phyloP scores from a whole-genome alignment of 768 basidiomycete genomes.

The Russula virescens region DNA sequence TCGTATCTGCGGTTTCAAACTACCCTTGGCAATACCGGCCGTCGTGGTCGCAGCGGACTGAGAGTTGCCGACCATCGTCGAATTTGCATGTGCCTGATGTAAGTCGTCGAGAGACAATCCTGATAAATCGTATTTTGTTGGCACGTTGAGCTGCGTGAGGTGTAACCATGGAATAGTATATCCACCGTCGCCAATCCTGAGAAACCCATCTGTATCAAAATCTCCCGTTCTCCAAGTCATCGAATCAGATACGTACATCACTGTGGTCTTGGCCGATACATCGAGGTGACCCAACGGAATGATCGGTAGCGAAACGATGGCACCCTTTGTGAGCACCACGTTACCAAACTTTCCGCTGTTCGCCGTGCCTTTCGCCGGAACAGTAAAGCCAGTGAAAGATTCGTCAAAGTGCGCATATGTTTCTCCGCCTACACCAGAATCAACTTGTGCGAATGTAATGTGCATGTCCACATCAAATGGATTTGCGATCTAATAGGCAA shows the following conservation, averaged over 20 bases:
- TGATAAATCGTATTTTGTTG: conserved; percentile 39
- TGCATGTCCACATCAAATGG: conserved; percentile 53
- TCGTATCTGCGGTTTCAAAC: no score
- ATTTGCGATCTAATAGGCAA: conserved; percentile 40
- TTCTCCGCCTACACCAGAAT: conserved; percentile 45
- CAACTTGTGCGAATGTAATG: conserved; percentile 52
- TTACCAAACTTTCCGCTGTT: conserved; percentile 55
- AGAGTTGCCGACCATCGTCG: neutral
- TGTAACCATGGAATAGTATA: conserved; percentile 65
- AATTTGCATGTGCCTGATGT: conserved; percentile 5
- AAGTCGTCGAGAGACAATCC: neutral
- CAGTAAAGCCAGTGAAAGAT: conserved; percentile 47
- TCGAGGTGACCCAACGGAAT: conserved; percentile 52
- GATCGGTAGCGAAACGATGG: conserved; percentile 49
- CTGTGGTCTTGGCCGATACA: conserved; percentile 44
- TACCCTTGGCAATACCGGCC: no score
- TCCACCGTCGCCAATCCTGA: conserved; percentile 44
- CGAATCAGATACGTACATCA: conserved; percentile 27
- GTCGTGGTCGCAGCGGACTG: no score
- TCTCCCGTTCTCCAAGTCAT: neutral
- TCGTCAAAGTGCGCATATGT: conserved; percentile 56
- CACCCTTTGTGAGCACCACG: conserved; percentile 56
- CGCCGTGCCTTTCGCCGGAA: conserved; percentile 52
- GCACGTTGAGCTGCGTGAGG: conserved; percentile 46
- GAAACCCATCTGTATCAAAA: neutral